Evolutionary conservation across 495 filamentous ascomycete genomes (phyloP).

Genomic region (Podospora tetraspora): DNA sequence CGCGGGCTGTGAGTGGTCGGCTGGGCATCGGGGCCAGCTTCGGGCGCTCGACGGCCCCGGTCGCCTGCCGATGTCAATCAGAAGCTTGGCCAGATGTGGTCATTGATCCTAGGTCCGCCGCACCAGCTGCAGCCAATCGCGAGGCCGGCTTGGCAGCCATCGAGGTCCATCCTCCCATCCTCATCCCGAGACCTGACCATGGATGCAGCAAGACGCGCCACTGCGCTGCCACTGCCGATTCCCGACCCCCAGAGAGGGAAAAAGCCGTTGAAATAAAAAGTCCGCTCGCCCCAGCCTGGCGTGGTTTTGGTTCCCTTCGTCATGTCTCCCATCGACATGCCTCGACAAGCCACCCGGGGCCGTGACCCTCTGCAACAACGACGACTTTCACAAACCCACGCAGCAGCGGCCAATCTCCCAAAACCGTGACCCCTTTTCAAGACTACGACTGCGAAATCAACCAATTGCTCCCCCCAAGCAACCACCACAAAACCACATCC

Average conservation of each 20-base stretch:
- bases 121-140: not conserved
- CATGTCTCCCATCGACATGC: not conserved
- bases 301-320: not conserved
- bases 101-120: not conserved
- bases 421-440: not conserved
- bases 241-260: not conserved
- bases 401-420: not conserved
- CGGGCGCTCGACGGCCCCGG: not conserved
- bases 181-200: not conserved
- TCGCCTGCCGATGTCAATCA: not conserved
- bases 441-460: not conserved
- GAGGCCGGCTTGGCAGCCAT: not conserved
- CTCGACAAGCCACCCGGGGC: not conserved
- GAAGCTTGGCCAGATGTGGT: not conserved
- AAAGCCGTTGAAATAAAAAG: not conserved
- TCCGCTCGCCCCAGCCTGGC: not conserved
- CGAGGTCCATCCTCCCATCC: not conserved
- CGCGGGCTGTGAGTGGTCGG: not conserved
- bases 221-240: not conserved
- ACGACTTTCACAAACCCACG: not conserved
- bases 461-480: not conserved
- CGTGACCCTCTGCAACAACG: not conserved
- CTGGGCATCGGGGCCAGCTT: not conserved
- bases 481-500: not conserved
- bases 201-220: not conserved